These are phyloP conservation scores for Tephrocybe sp. DNA, from an alignment of 768 basidiomycete species.

Conservation along the genomic window DNA sequence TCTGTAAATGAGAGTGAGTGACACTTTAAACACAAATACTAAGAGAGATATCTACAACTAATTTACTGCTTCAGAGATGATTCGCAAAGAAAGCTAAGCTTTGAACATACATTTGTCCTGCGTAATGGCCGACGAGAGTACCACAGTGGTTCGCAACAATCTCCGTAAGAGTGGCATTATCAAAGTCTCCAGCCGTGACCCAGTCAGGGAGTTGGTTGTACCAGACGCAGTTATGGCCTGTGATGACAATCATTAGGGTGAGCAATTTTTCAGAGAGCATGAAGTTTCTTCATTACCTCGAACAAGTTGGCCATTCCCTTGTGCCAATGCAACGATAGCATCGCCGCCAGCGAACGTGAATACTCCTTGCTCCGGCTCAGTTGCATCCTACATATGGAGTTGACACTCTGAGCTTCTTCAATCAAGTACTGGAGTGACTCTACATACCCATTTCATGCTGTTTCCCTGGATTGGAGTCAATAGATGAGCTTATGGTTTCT, in stretches of 20 bases:
- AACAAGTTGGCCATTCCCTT: constrained; percentile 45
- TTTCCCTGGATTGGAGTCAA: constrained; percentile 28
- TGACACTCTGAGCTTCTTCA: neutral
- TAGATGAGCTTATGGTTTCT: no score
- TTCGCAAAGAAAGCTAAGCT: neutral
- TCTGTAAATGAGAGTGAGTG: constrained; percentile 31
- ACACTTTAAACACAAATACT: neutral
- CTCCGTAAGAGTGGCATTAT: constrained; percentile 37
- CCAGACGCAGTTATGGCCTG: constrained; percentile 51
- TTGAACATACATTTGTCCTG: constrained; percentile 45
- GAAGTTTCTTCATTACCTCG: constrained; percentile 29
- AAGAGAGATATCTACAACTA: neutral
- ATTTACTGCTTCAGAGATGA: neutral
- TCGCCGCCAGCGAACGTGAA: constrained; percentile 53
- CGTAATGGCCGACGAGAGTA: constrained; percentile 51
- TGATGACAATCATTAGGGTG: neutral
- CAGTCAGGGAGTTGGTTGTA: constrained; percentile 53
- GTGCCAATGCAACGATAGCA: constrained; percentile 42
- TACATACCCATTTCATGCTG: constrained; percentile 56
- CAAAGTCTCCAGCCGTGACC: constrained; percentile 46
- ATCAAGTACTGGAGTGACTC: neutral
- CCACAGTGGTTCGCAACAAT: constrained; percentile 49
- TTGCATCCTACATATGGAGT: constrained; percentile 41
- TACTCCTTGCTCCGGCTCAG: constrained; percentile 46
- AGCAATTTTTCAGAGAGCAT: neutral